Base-by-base conservation (phyloP, 148 eudicot species). In the Simmondsia chinensis region DNA sequence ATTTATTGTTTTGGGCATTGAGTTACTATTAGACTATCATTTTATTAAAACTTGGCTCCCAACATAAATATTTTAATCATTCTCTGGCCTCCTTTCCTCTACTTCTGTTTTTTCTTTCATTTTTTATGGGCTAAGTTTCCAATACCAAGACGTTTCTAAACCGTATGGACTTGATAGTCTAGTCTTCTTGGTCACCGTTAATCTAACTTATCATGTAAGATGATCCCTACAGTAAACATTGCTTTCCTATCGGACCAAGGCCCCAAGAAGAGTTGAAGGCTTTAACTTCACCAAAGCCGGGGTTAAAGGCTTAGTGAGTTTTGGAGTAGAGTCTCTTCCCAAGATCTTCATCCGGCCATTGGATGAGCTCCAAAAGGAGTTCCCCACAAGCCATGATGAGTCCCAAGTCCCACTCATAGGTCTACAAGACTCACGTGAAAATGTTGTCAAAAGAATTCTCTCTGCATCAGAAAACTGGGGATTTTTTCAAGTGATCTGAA, bases 201-300 rank as follows among this genome's bases (percentile, higher is more conserved):
- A 16, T 26, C 19, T 46, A 18, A 7, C 24, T 28, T 44, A 28
- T 29, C 35, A 46, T 17, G 30, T n/a, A n/a, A n/a, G n/a, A n/a
- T n/a, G n/a, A n/a, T n/a, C n/a, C n/a, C n/a, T n/a, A n/a, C n/a
- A n/a, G n/a, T n/a, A n/a, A n/a, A n/a, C 17, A 7, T 18, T 26
- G 32, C 16, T 12, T 10, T 25, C 26, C 31, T 39, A 7, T 12
- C 42, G 11, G 16, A 13, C 20, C 9, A 38, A 52, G 43, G 8
- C 52, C 49, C 19, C 6, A 5, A 2, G 43, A 39, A 22, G 63
- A 67, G 12, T 27, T 55, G n/a, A 59, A 38, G 32, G 54, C 50
- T 70, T 70, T 20, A 70, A 70, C 33, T 66, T 59, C 2, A 19
- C 66, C 1, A 70, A 64, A 41, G 29, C 44, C 6, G 75, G 75